Evolutionary conservation across 2,329 filamentous ascomycete genomes (phyloP), one percentile per base, ranked within the genome.

Genomic region (Knufia petricola): DNA sequence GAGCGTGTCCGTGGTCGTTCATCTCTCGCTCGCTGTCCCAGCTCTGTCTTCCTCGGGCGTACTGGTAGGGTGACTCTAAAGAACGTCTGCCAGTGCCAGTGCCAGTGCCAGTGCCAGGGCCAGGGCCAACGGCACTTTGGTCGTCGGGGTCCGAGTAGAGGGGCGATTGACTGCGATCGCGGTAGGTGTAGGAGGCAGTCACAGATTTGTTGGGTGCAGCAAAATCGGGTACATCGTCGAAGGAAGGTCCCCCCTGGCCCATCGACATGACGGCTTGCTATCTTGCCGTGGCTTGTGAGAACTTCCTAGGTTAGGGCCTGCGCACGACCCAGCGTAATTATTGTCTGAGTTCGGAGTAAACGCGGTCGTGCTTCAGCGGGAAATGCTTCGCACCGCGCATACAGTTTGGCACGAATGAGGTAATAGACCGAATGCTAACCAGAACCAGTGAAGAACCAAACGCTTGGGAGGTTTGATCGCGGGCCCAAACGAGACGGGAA

Each of bases 161-260:
- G 21, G 44, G 44, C 15, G 44, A 47, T 17, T 7, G 7, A 19
- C 32, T 30, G 19, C 34, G 44, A 21, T 47, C 44, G 34, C 24
- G 32, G 34, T 47, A 47, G 23, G 44, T 9, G 19, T 39, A 47
- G 8, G 34, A 37, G 13, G 44, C 44, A 30, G 44, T 30, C n/a
- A 47, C 15, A n/a, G n/a, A 32, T 23, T 38, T 47, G 32, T 47
- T 47, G 12, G 44, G 44, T 13, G 34, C 32, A 37, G 44, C 44
- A 17, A 34, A 47, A 38, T 32, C 44, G 3, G 44, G 44, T 12
- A 47, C 44, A 47, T 47, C 32, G 19, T 47, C 44, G 15, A 47
- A 47, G 13, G 44, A 47, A 3, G 44, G 44, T 9, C 26, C 26
- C 12, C 26, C 26, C 26, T 28, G 26, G 26, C 44, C 44, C 44